phyloP scores from a whole-genome alignment of 768 basidiomycete species.

The Suillus alpinus region DNA sequence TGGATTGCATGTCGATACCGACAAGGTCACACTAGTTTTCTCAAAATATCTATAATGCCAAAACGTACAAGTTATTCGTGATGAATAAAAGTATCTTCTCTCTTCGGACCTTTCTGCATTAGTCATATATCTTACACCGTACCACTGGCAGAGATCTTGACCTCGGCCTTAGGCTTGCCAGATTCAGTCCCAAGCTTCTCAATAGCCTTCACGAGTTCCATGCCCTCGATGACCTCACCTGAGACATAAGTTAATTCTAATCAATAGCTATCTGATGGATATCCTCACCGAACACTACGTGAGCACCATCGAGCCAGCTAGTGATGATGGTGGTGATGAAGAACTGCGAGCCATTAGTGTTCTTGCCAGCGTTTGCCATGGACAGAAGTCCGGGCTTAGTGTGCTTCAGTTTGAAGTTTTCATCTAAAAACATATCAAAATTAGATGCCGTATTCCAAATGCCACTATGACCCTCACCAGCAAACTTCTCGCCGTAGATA shows the following conservation, averaged over 20 bases:
- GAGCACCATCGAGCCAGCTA: constrained; percentile 76
- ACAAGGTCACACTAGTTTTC: background rate
- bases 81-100: constrained; percentile 5
- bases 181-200: constrained; percentile 37
- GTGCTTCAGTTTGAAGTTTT: constrained; percentile 82
- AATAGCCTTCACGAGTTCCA: constrained; percentile 49
- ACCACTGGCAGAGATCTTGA: constrained; percentile 56
- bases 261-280: background rate
- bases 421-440: constrained; percentile 53
- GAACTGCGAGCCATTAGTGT: constrained; percentile 91
- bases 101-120: background rate
- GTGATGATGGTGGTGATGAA: constrained; percentile 85
- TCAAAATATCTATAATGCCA: constrained; percentile 4
- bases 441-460: constrained; percentile 1
- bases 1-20: background rate
- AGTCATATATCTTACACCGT: constrained; percentile 22
- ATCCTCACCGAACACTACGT: constrained; percentile 79
- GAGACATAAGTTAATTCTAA: background rate
- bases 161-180: constrained; percentile 40
- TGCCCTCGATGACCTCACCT: constrained; percentile 68
- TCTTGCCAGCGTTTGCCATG: constrained; percentile 78
- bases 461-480: constrained; percentile 38
- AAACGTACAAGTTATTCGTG: constrained; percentile 6
- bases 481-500: constrained; percentile 70
- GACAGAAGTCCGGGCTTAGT: constrained; percentile 63